Percentiles rank a stretch among this genome's conserved stretches.
phyloP scores from a whole-genome alignment of 179 eudicot genomes.

The Spinacia oleracea region DNA sequence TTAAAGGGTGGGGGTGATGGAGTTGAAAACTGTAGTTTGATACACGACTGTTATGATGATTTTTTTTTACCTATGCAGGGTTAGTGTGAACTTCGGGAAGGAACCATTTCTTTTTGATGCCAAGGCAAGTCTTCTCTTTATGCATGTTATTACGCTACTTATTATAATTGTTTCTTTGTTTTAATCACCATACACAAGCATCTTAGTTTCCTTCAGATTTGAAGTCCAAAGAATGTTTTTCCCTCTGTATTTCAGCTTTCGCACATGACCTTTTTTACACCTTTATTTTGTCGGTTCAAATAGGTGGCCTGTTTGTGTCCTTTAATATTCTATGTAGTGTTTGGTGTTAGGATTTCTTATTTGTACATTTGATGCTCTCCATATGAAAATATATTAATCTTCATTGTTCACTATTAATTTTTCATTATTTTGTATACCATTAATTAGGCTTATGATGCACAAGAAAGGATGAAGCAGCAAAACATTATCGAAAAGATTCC shows the following conservation, averaged over 20 bases:
- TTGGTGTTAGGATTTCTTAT: not conserved
- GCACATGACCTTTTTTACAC: not conserved
- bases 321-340: not conserved
- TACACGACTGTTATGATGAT: slow-evolving; percentile 9
- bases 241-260: not conserved
- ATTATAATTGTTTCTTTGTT: not conserved
- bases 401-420: not conserved
- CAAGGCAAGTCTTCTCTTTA: slow-evolving; percentile 49
- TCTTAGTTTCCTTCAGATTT: not conserved
- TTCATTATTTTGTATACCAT: slow-evolving; percentile 5
- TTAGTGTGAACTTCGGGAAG: slow-evolving; percentile 84
- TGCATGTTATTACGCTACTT: not conserved
- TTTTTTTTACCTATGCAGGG: slow-evolving; percentile 45
- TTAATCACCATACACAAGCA: not conserved
- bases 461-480: slow-evolving; percentile 74
- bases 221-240: not conserved
- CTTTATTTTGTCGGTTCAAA: not conserved
- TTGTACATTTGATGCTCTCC: not conserved
- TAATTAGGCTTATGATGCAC: slow-evolving; percentile 73
- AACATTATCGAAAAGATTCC: slow-evolving; percentile 56
- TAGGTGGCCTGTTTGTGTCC: not conserved
- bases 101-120: slow-evolving; percentile 77
- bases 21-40: not conserved
- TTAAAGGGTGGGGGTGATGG: not conserved
- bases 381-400: not conserved